A percentile compares a stretch with the other conserved stretches of the same genome.
These are phyloP conservation scores for Penicillium riverlandense DNA, from an alignment of 495 filamentous ascomycete species.

Conservation along the genomic window DNA sequence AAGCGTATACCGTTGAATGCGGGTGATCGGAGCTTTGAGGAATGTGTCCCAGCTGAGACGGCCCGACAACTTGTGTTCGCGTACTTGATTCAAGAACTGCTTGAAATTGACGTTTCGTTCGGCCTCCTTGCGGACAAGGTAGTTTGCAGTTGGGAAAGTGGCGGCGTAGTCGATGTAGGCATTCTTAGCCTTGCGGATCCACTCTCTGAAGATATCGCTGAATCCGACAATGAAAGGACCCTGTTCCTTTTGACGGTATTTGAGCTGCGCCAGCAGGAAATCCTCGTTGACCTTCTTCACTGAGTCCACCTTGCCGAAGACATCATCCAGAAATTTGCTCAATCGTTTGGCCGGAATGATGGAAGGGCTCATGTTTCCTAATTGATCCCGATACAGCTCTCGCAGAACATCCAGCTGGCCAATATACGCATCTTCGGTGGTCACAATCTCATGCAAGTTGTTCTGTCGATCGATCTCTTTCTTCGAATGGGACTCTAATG, in stretches of 20 bases:
- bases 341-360: slow-evolving; percentile 71
- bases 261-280: slow-evolving; percentile 87
- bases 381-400: slow-evolving; percentile 76
- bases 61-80: slow-evolving; percentile 72
- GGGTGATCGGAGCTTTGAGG: slow-evolving; percentile 85
- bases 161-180: slow-evolving; percentile 92
- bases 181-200: slow-evolving; percentile 88
- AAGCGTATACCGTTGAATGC: slow-evolving; percentile 85
- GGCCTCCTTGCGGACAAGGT: slow-evolving; percentile 75
- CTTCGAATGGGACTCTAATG: slow-evolving; percentile 57
- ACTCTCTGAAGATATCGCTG: slow-evolving; percentile 96
- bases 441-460: slow-evolving; percentile 91
- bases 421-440: slow-evolving; percentile 87
- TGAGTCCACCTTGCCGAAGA: slow-evolving; percentile 85
- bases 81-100: slow-evolving; percentile 72
- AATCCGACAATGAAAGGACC: slow-evolving; percentile 91
- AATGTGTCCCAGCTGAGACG: slow-evolving; percentile 91
- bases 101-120: slow-evolving; percentile 81
- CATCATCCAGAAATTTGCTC: slow-evolving; percentile 68
- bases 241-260: slow-evolving; percentile 95
- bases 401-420: slow-evolving; percentile 78
- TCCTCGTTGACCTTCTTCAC: slow-evolving; percentile 92
- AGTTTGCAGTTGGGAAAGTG: slow-evolving; percentile 75
- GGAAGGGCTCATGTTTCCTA: slow-evolving; percentile 64
- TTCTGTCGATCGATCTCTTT: slow-evolving; percentile 94